These are phyloP conservation scores for Tephrocybe sp. DNA, from an alignment of 768 basidiomycete genomes.

Conservation along the genomic window DNA sequence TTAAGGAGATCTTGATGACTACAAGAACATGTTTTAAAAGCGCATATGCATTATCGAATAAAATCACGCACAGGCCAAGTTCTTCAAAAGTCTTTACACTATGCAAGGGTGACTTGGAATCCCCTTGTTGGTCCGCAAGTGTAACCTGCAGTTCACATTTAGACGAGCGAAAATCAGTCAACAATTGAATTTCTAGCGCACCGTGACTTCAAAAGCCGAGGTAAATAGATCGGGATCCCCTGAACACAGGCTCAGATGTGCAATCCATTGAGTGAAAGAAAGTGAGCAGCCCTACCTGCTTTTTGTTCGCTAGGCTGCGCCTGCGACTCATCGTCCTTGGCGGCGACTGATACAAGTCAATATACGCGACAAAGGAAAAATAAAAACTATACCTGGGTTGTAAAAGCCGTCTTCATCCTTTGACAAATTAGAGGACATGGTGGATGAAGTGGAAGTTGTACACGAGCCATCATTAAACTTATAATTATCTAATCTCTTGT, in stretches of 20 bases:
- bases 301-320: conserved; percentile 24
- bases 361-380: neutral
- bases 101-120: conserved; percentile 93
- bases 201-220: conserved; percentile 82
- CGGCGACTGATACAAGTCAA: conserved; percentile 6
- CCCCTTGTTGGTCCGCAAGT: conserved; percentile 91
- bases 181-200: conserved; percentile 24
- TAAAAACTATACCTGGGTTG: conserved; percentile 44
- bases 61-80: conserved; percentile 76
- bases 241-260: conserved; percentile 11
- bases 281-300: conserved; percentile 18
- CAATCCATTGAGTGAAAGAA: neutral
- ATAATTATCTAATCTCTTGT: conserved; percentile 13
- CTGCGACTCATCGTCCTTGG: conserved; percentile 19
- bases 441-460: conserved; percentile 5
- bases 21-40: neutral
- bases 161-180: neutral
- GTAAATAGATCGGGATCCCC: conserved; percentile 61
- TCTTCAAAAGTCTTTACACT: conserved; percentile 95
- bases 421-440: conserved; percentile 40
- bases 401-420: conserved; percentile 85
- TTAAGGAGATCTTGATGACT: conserved; percentile 88
- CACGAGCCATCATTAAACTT: neutral
- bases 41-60: neutral
- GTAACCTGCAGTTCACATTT: conserved; percentile 62